A percentile compares a stretch with the other conserved stretches of the same genome.
These are phyloP conservation scores for Buxus sempervirens DNA, from an alignment of 164 flowering plant species.

Conservation along the genomic window DNA sequence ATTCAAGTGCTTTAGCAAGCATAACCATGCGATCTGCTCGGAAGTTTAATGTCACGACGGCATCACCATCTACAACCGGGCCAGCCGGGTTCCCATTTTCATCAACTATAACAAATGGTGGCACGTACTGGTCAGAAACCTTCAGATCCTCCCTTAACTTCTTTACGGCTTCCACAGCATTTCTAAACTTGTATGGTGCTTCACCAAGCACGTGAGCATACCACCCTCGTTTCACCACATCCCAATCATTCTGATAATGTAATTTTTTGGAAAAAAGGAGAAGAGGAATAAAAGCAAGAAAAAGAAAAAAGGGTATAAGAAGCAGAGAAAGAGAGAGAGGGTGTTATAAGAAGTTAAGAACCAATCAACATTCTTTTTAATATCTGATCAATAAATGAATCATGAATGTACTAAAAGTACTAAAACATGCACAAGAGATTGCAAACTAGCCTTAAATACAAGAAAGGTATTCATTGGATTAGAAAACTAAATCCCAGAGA, in stretches of 20 bases:
- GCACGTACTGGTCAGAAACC: conserved; percentile 76
- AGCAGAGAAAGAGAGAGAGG: too few relatives aligned
- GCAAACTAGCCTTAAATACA: too few relatives aligned
- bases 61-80: conserved; percentile 94
- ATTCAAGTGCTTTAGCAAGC: conserved; percentile 92
- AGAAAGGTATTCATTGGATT: too few relatives aligned
- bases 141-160: conserved; percentile 56
- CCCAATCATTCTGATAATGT: conserved; percentile 84
- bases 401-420: too few relatives aligned
- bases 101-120: conserved; percentile 94
- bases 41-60: conserved; percentile 91
- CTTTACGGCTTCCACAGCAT: conserved; percentile 82
- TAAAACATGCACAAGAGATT: too few relatives aligned
- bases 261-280: too few relatives aligned
- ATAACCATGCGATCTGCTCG: conserved; percentile 97
- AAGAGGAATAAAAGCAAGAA: too few relatives aligned
- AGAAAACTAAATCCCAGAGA: too few relatives aligned
- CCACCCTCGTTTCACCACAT: conserved; percentile 93
- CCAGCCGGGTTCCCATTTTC: conserved; percentile 81
- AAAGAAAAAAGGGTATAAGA: too few relatives aligned
- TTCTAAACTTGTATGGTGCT: conserved; percentile 84
- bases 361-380: not conserved
- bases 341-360: not conserved
- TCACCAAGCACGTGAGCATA: conserved; percentile 99
- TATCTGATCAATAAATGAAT: too few relatives aligned